Conservation (phyloP, 192 early-diverging fungal genomes). For the Coemansia sp. region DNA sequence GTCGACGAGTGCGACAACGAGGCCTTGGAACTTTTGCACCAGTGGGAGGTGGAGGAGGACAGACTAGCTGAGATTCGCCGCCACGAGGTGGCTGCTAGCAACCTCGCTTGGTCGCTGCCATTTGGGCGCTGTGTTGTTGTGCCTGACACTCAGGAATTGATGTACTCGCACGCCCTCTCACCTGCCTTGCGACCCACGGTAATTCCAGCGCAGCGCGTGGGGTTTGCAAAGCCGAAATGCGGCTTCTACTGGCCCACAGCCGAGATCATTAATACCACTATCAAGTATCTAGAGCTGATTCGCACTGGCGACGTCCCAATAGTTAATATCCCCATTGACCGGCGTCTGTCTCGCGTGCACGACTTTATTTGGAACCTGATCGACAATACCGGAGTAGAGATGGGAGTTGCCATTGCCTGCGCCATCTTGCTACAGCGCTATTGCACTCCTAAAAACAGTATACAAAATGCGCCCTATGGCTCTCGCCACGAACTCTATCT, state of each 20-base stretch:
- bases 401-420: conserved; percentile 45
- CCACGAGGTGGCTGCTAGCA: neutral
- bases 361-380: conserved; percentile 51
- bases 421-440: conserved; percentile 33
- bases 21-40: neutral
- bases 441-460: neutral
- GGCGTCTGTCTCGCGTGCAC: conserved; percentile 27
- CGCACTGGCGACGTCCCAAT: conserved; percentile 26
- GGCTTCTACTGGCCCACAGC: conserved; percentile 27
- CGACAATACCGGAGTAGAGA: conserved; percentile 29
- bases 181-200: conserved; percentile 7
- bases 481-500: conserved; percentile 47
- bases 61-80: neutral
- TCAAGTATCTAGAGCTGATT: conserved; percentile 32
- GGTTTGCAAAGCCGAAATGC: neutral
- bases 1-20: conserved; percentile 3
- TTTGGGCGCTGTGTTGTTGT: conserved; percentile 35
- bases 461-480: conserved; percentile 31
- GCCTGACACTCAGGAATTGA: conserved; percentile 27
- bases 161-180: conserved; percentile 16
- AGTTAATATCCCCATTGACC: conserved; percentile 29
- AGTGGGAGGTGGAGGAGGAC: neutral
- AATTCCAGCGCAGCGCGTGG: neutral
- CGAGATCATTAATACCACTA: conserved; percentile 33
- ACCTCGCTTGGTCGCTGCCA: conserved; percentile 18